Evolutionary conservation across 768 basidiomycete genomes (phyloP).

Genomic region (Leccinum imitatum): DNA sequence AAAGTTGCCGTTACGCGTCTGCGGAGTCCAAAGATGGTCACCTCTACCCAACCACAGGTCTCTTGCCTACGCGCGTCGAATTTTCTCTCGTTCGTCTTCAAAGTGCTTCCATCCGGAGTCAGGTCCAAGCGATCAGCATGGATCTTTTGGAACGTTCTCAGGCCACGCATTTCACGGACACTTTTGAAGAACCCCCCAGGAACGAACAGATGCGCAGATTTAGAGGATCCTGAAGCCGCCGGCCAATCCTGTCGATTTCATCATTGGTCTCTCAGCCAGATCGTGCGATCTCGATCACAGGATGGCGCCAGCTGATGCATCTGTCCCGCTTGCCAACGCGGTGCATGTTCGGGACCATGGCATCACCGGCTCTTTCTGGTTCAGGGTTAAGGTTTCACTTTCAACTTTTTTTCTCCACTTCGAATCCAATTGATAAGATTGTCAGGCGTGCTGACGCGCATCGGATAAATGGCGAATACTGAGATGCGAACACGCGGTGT

Average conservation of each 20-base stretch:
- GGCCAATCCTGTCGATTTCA: slow-evolving; percentile 23
- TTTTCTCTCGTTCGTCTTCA: background rate
- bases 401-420: background rate
- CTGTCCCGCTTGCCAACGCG: slow-evolving; percentile 3
- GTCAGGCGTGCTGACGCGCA: background rate
- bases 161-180: slow-evolving; percentile 2
- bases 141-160: slow-evolving; percentile 14
- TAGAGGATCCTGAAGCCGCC: slow-evolving; percentile 9
- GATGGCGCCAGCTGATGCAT: slow-evolving; percentile 6
- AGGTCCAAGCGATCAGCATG: slow-evolving; percentile 6
- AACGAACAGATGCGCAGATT: slow-evolving; percentile 14
- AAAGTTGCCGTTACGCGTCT: slow-evolving; percentile 20
- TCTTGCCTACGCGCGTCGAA: background rate
- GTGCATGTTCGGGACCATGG: slow-evolving; percentile 1
- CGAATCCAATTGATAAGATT: slow-evolving; percentile 8
- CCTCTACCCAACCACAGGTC: background rate
- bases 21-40: slow-evolving; percentile 19
- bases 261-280: slow-evolving; percentile 16
- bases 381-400: slow-evolving; percentile 22
- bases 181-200: slow-evolving; percentile 10
- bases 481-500: slow-evolving; percentile 27
- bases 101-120: slow-evolving; percentile 2
- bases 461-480: slow-evolving; percentile 22
- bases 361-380: slow-evolving; percentile 10
- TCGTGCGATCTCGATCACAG: slow-evolving; percentile 22